A percentile compares a stretch with the other conserved stretches of the same genome.
Conservation (phyloP, 176 grass and related monocot species). For the Areca catechu region DNA sequence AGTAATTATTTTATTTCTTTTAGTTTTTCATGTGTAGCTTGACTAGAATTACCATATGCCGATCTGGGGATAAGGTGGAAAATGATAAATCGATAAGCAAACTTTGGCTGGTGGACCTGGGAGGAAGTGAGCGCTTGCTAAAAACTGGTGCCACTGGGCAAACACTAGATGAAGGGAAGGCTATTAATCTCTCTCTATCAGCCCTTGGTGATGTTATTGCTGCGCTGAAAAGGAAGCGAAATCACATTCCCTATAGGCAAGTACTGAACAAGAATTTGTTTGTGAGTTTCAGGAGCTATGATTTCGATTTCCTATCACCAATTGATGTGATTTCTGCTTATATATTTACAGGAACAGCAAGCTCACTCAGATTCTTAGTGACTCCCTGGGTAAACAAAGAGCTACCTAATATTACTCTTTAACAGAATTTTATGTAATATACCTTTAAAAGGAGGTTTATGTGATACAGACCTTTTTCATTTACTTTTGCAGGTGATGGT, state of each 20-base stretch:
- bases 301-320: too few relatives aligned
- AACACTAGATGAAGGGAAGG: slow-evolving; percentile 88
- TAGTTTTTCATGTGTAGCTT: slow-evolving; percentile 80
- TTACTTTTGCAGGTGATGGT: slow-evolving; percentile 32
- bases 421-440: too few relatives aligned
- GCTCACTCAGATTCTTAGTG: slow-evolving; percentile 87
- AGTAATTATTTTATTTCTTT: slow-evolving; percentile 55
- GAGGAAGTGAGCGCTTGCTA: slow-evolving; percentile 81
- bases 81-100: slow-evolving; percentile 40
- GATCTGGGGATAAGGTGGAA: slow-evolving; percentile 23
- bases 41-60: slow-evolving; percentile 83
- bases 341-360: slow-evolving; percentile 70
- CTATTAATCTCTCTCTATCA: slow-evolving; percentile 91
- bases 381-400: slow-evolving; percentile 58
- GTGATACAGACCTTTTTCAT: slow-evolving; percentile 2
- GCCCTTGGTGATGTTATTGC: slow-evolving; percentile 91
- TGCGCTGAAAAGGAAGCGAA: slow-evolving; percentile 63
- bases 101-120: slow-evolving; percentile 83
- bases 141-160: slow-evolving; percentile 84
- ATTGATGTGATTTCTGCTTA: too few relatives aligned
- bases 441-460: neutral
- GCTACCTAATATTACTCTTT: too few relatives aligned
- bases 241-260: slow-evolving; percentile 89
- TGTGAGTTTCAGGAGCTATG: too few relatives aligned
- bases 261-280: neutral